Conservation (phyloP, 192 early-diverging fungal genomes). For the Linnemannia hyalina region DNA sequence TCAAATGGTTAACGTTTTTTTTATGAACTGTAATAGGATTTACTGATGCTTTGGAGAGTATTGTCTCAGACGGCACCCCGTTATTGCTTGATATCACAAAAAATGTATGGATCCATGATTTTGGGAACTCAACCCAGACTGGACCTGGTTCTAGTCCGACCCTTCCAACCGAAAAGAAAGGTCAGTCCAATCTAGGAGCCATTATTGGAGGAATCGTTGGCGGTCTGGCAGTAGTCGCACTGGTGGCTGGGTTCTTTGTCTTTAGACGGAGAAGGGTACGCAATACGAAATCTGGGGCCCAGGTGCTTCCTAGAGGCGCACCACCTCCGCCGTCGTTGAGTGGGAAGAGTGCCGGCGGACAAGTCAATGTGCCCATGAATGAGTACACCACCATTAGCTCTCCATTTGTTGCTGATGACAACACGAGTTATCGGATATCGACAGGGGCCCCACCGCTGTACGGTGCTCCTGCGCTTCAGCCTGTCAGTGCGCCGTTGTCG, state of each 20-base stretch:
- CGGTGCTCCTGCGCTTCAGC: background rate
- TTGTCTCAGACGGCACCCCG: background rate
- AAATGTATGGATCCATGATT: background rate
- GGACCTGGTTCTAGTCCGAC: background rate
- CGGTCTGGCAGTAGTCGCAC: slow-evolving; percentile 5
- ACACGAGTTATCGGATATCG: background rate
- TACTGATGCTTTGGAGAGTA: background rate
- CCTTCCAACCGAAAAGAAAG: background rate
- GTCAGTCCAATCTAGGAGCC: background rate
- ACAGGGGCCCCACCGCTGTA: background rate
- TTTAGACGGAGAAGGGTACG: slow-evolving; percentile 6
- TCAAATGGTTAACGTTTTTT: too few relatives aligned
- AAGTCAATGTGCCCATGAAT: background rate
- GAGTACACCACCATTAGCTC: slow-evolving; percentile 25
- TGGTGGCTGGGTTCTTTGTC: slow-evolving; percentile 18
- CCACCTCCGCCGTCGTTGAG: background rate
- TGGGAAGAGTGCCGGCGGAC: background rate
- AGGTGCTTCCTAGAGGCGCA: background rate
- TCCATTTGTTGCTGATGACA: slow-evolving; percentile 7
- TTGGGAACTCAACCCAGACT: background rate
- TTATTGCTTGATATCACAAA: background rate
- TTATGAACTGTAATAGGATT: background rate
- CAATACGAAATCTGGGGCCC: background rate
- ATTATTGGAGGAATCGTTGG: slow-evolving; percentile 24
- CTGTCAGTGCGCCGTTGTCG: background rate